Evolutionary conservation across 768 basidiomycete genomes (phyloP), one percentile per base, ranked within the genome.

Genomic region (Tylopilus felleus): DNA sequence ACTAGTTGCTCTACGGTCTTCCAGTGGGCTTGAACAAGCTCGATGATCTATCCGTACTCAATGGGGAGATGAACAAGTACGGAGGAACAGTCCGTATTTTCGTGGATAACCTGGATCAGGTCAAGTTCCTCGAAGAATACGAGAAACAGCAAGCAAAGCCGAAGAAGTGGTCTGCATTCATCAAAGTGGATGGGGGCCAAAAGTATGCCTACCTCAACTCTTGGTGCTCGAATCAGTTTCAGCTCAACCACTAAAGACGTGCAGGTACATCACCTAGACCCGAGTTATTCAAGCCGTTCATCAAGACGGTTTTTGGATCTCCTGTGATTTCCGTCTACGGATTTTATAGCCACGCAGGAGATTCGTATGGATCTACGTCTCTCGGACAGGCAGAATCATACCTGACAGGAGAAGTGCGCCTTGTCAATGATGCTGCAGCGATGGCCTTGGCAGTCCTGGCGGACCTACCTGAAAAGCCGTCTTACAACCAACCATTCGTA

Each of bases 261-360:
- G 88, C 91, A 29, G 91, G 92, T 12, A 73, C 86, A 19, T 71
- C 75, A 8, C 78, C 81, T 1, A 67, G 71, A 3, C 81, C 85
- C 10, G 70, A 76, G 12, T 71, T 70, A 9, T 86, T 93, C 63
- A 74, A 76, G 42, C 68, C 71, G 9, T 76, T 93, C 49, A 67
- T 93, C 43, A 70, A 71, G 49, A 64, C 69, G 5, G 73, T 86
- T 13, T 70, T 88, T 33, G 69, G 67, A 4, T 86, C 88, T 1
- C 67, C 79, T 8, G 76, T 69, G 7, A 73, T 89, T 27, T 79
- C 77, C 3, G 74, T 93, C n/a, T 82, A 84, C 66, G 90, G 92
- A 7, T 93, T 93, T 68, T 94, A 93, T 58, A 83, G 81, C 50
- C 92, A 93, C 68, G 84, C 85, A 0, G 85, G 88, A 42, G 77